A percentile compares a stretch with the other conserved stretches of the same genome.
Evolutionary conservation across 345 rosid genomes (phyloP).

Genomic region (Jatropha curcas): DNA sequence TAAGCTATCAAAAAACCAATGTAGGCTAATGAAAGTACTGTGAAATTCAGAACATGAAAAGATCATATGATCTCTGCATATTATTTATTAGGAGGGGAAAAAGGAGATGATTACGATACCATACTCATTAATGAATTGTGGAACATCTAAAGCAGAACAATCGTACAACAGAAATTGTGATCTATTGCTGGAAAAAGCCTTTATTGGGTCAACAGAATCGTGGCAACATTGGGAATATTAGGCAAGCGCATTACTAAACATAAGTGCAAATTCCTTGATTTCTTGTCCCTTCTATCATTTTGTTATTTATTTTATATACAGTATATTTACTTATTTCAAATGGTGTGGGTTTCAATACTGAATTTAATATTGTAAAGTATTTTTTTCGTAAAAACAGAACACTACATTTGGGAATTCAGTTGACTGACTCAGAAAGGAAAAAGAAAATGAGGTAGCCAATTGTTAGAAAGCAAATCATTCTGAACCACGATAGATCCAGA

Average conservation of each 20-base stretch:
- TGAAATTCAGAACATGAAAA: neutral
- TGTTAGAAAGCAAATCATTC: neutral
- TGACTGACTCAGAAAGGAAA: neutral
- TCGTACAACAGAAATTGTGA: neutral
- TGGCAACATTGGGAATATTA: neutral
- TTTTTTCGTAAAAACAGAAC: neutral
- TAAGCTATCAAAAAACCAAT: slow-evolving; percentile 19
- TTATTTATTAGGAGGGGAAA: neutral
- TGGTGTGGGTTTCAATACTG: neutral
- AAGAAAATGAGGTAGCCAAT: slow-evolving; percentile 1
- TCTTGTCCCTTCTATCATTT: neutral
- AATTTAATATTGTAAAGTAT: neutral
- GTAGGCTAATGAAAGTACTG: slow-evolving; percentile 5
- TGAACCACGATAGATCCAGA: neutral
- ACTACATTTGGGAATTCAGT: neutral
- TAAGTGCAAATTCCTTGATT: neutral
- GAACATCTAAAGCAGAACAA: neutral
- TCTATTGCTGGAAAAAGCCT: neutral
- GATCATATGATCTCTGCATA: neutral
- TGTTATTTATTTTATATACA: neutral
- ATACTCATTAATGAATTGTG: neutral
- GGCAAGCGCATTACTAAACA: neutral
- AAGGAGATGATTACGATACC: neutral
- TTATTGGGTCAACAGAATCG: neutral
- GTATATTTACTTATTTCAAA: neutral